Evolutionary conservation across 164 flowering plant species (phyloP).

Genomic region (Stephania cephalantha): DNA sequence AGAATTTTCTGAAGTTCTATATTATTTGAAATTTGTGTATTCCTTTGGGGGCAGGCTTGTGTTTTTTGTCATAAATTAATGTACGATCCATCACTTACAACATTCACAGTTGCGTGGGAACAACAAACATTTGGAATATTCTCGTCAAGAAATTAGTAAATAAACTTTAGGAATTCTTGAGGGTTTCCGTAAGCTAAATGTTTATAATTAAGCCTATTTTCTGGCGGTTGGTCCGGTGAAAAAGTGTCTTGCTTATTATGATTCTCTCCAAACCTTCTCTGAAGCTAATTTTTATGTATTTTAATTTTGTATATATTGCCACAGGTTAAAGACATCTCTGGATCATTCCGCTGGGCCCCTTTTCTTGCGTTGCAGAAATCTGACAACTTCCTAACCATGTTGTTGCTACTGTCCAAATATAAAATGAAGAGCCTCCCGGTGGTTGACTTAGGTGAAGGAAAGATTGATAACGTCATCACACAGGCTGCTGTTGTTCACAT

Average conservation of each 20-base stretch:
- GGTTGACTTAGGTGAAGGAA: constrained; percentile 69
- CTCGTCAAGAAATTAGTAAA: neutral
- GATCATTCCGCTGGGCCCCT: constrained; percentile 98
- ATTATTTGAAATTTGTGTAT: neutral
- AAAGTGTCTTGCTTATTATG: too few species aligned
- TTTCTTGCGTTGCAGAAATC: constrained; percentile 85
- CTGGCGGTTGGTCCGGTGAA: too few species aligned
- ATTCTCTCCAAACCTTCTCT: neutral
- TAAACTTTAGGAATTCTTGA: too few species aligned
- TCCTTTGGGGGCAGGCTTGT: neutral
- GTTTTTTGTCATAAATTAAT: neutral
- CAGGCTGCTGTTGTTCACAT: constrained; percentile 94
- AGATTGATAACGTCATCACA: constrained; percentile 72
- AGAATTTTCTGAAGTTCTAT: neutral
- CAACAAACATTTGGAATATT: neutral
- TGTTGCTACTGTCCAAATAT: constrained; percentile 86
- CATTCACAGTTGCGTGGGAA: neutral
- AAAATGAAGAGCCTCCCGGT: constrained; percentile 98
- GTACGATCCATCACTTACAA: neutral
- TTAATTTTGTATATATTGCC: neutral
- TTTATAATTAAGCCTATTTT: too few species aligned
- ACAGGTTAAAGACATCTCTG: constrained; percentile 89
- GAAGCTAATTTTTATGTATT: neutral
- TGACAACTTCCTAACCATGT: constrained; percentile 86
- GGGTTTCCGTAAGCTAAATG: too few species aligned